Evolutionary conservation across 1,284 basidiomycete genomes (phyloP), one percentile per base, ranked within the genome.

Genomic region (Puccinia hordei): DNA sequence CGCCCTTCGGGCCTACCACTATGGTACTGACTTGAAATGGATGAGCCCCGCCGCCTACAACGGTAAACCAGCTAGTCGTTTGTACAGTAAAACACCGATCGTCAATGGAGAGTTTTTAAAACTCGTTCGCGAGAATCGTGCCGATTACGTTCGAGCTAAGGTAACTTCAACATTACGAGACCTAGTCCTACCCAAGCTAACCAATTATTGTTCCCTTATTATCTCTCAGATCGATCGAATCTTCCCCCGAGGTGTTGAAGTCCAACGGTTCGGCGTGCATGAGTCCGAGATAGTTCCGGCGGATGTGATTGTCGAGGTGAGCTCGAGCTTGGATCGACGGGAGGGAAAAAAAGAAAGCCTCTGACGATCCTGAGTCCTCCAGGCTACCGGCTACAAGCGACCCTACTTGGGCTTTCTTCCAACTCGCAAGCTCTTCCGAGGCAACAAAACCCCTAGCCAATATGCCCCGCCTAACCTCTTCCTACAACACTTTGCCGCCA

Each of bases 31-130:
- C 27, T 51, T 79, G 49, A 49, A 61, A 63, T 69, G 66, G 65
- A 68, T 79, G 65, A 69, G 53, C 38, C 76, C 76, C 5, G 30
- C 55, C 12, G 49, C 46, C 13, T 38, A 72, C 4, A 49, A 61
- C 24, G 73, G 73, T 2, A 61, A 74, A 35, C 53, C 57, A n/a
- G 38, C 53, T 12, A 38, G 4, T 8, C 65, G 76, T 17, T 72
- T 79, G 41, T 79, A 71, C 57, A 44, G 65, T 6, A 69, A 79
- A 24, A 79, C 76, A 30, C 76, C 76, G 24, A 79, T 79, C 55
- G 76, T 79, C 66, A 79, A 79, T 38, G 65, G 41, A 19, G 66
- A 69, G 2, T 79, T 79, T 35, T 72, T 79, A 24, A 53, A 71
- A 71, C 68, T 69, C 12, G 76, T 71, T 12, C 76, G 76, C 24